Conservation (phyloP, 176 grass and related monocot genomes). For the Rhynchospora pubera region DNA sequence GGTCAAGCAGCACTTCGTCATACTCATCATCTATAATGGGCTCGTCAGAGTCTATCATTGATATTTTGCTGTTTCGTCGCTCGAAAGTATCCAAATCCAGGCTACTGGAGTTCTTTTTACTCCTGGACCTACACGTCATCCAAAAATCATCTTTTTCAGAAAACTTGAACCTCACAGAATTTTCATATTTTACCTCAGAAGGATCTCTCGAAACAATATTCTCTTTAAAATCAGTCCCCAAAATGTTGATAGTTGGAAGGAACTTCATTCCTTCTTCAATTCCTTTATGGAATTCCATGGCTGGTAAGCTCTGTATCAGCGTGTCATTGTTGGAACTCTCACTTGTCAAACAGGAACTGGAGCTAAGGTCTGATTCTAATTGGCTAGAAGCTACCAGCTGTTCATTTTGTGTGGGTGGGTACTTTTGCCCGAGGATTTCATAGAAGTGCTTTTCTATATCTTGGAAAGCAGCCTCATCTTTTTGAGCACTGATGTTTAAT, state of each 20-base stretch:
- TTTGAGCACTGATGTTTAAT: slow-evolving; percentile 11
- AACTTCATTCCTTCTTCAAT: slow-evolving; percentile 26
- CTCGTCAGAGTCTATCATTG: slow-evolving; percentile 26
- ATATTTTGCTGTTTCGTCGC: slow-evolving; percentile 42
- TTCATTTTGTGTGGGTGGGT: slow-evolving; percentile 13
- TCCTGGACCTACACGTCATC: not conserved
- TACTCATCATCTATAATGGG: slow-evolving; percentile 24
- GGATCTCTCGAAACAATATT: not conserved
- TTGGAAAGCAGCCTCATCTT: slow-evolving; percentile 34
- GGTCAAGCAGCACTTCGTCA: slow-evolving; percentile 40
- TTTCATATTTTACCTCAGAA: not conserved
- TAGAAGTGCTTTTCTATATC: slow-evolving; percentile 56
- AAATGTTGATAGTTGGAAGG: slow-evolving; percentile 25
- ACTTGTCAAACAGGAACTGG: not conserved
- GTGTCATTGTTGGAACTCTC: not conserved
- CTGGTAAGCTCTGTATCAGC: not conserved
- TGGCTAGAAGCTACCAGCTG: not conserved
- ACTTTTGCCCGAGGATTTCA: slow-evolving; percentile 47
- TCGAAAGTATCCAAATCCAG: slow-evolving; percentile 29
- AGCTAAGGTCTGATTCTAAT: slow-evolving; percentile 33
- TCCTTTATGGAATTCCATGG: slow-evolving; percentile 11
- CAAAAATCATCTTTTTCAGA: not conserved
- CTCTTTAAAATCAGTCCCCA: slow-evolving; percentile 2
- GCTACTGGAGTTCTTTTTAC: not conserved
- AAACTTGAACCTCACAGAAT: not conserved